These are phyloP conservation scores for Phaeosphaeriaceae sp. DNA, from an alignment of 2,329 filamentous ascomycete genomes.

Conservation along the genomic window DNA sequence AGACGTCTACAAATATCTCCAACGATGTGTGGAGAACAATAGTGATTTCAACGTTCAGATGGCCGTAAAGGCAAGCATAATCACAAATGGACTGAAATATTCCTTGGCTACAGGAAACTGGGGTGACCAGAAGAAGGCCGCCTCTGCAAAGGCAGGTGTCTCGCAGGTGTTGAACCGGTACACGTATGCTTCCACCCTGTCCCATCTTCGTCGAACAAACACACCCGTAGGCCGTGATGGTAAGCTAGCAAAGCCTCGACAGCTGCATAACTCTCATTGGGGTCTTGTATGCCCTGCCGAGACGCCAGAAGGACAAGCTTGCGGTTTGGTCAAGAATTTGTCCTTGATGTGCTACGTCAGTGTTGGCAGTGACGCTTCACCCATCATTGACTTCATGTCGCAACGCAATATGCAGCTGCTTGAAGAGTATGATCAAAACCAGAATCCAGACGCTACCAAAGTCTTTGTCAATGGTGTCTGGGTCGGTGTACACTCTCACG, in stretches of 20 bases:
- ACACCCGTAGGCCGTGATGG: slow-evolving; percentile 97
- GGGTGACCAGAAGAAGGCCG: slow-evolving; percentile 99
- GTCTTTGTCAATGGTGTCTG: slow-evolving; percentile 98
- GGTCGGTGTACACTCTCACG: slow-evolving; percentile 93
- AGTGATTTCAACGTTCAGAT: slow-evolving; percentile 89
- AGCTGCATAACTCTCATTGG: slow-evolving; percentile 99
- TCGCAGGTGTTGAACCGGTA: slow-evolving; percentile 98
- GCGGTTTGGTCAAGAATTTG: slow-evolving; percentile 96
- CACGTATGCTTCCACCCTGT: slow-evolving; percentile 94
- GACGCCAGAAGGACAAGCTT: slow-evolving; percentile 97
- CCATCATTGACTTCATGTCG: slow-evolving; percentile 94
- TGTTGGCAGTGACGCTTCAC: slow-evolving; percentile 88
- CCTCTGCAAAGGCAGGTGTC: slow-evolving; percentile 92
- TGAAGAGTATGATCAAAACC: slow-evolving; percentile 76
- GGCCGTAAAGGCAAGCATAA: slow-evolving; percentile 86
- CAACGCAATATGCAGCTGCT: slow-evolving; percentile 94
- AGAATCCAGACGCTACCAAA: slow-evolving; percentile 90
- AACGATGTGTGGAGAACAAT: slow-evolving; percentile 88
- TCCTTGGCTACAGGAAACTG: slow-evolving; percentile 97
- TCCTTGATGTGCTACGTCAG: slow-evolving; percentile 98
- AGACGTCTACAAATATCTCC: slow-evolving; percentile 88
- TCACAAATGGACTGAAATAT: slow-evolving; percentile 95
- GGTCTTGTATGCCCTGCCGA: slow-evolving; percentile 96
- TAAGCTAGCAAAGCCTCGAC: slow-evolving; percentile 96
- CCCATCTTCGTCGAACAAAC: slow-evolving; percentile 95